A percentile compares a stretch with the other conserved stretches of the same genome.
These are phyloP conservation scores for Ganoderma resinaceum DNA, from an alignment of 1,284 basidiomycete genomes.

Conservation along the genomic window DNA sequence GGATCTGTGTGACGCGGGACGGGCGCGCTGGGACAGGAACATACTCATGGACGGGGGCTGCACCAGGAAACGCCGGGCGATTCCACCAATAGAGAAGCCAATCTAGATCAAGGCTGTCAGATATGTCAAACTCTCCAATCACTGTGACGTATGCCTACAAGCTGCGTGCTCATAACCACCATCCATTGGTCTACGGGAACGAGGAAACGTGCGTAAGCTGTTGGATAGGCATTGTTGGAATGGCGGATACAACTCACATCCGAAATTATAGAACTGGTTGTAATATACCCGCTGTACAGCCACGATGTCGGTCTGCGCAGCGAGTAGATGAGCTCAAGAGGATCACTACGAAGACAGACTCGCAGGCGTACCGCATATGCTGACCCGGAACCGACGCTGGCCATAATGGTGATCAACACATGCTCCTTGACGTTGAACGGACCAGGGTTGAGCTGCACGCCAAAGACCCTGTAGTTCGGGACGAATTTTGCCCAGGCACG, in stretches of 20 bases:
- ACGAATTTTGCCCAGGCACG: constrained; percentile 62
- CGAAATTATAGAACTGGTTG: constrained; percentile 50
- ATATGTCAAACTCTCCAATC: constrained; percentile 5
- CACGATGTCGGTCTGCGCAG: constrained; percentile 59
- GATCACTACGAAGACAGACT: no score
- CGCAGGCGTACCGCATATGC: constrained; percentile 58
- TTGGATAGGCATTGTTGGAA: background rate
- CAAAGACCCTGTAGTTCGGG: constrained; percentile 54
- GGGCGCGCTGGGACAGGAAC: constrained; percentile 23
- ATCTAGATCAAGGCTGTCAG: constrained; percentile 42
- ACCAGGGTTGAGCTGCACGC: constrained; percentile 65
- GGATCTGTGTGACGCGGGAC: background rate
- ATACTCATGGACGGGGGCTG: constrained; percentile 79
- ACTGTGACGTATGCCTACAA: constrained; percentile 37
- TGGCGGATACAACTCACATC: constrained; percentile 47
- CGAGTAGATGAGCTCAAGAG: background rate
- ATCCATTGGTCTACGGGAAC: constrained; percentile 70
- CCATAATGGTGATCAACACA: constrained; percentile 80
- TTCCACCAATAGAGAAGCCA: constrained; percentile 72
- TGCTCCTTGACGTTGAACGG: constrained; percentile 80
- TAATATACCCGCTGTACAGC: constrained; percentile 70
- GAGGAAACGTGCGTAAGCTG: background rate
- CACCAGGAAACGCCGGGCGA: constrained; percentile 71
- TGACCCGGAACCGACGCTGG: constrained; percentile 64
- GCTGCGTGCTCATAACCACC: constrained; percentile 55